A percentile compares a stretch with the other conserved stretches of the same genome.
These are phyloP conservation scores for Avena eriantha DNA, from an alignment of 176 grass and related monocot species.

Conservation along the genomic window DNA sequence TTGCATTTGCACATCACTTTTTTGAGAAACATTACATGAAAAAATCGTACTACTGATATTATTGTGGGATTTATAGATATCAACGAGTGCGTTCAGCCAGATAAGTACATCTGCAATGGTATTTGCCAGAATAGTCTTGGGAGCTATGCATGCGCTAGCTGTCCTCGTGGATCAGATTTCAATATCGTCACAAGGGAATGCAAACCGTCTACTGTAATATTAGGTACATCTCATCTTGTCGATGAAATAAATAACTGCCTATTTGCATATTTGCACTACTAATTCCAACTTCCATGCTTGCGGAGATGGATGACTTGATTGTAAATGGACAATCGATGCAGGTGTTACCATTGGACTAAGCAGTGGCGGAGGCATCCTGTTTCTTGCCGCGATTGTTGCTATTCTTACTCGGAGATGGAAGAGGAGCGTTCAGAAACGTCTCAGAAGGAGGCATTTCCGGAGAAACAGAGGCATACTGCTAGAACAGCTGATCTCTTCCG, in stretches of 20 bases:
- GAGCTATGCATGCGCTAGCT: background rate
- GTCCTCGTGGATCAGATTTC: background rate
- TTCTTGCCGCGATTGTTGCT: background rate
- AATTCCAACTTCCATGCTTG: too few species aligned
- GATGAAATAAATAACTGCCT: too few species aligned
- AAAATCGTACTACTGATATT: too few species aligned
- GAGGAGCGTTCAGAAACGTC: background rate
- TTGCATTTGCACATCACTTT: too few species aligned
- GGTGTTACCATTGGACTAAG: conserved; percentile 18
- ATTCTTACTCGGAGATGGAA: conserved; percentile 23
- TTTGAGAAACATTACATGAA: too few species aligned
- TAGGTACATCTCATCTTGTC: background rate
- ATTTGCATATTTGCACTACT: too few species aligned
- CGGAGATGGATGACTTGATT: too few species aligned
- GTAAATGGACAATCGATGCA: too few species aligned
- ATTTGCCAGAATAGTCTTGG: conserved; percentile 22
- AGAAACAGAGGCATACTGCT: conserved; percentile 48
- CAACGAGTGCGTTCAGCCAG: conserved; percentile 25
- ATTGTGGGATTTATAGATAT: background rate
- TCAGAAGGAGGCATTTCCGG: background rate
- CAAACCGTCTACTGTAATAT: background rate
- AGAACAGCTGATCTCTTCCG: background rate
- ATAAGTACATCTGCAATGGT: conserved; percentile 30
- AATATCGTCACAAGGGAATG: background rate
- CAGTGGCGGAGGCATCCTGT: conserved; percentile 6